Base-by-base conservation (phyloP, 768 basidiomycete genomes). In the Lenzites betulinus region DNA sequence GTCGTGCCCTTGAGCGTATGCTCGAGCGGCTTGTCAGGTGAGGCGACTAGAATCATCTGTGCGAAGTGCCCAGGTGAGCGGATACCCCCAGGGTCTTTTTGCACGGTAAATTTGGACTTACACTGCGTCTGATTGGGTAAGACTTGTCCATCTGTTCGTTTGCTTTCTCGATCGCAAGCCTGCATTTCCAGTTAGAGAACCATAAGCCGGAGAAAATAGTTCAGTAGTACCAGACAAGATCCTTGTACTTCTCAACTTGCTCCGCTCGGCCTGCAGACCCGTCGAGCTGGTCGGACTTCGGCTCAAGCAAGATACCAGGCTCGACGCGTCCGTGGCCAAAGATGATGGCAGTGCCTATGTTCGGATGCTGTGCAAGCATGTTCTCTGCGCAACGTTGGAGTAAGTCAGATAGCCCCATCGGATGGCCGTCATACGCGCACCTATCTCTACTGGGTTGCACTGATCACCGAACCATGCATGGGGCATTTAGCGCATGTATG, bases 61-160 rank as follows among this genome's bases (percentile, higher is more conserved):
- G 42, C 38, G 38, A 7, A 18, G 15, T 13, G 35, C 35, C 7
- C 13, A 39, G 38, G 38, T 16, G 38, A 13, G 6, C 13, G 15
- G 38, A 5, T 15, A 3, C 6, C 13, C 38, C 38, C 38, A 39
- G 7, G 18, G 6, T 16, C 38, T 3, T 33, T 4, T 11, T 33
- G 30, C 30, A 33, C 4, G 30, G 30, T 5, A 11, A 33, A 11
- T 4, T 33, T 11, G 30, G 30, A 18, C 41, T n/a, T 35, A 78
- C 78, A 71, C 80, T 75, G 54, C 77, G 78, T 63, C 78, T 77
- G 12, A 81, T 66, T 33, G 75, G 62, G 1, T 77, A n/a, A n/a
- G 30, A 77, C 61, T 79, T 76, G 12, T 66, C 59, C 13, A 77
- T 76, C 36, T 64, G 69, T 23, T 59, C 60, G 56, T 81, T 81